A percentile compares a stretch with the other conserved stretches of the same genome.
These are phyloP conservation scores for Rubroboletus pulcherrimus DNA, from an alignment of 768 basidiomycete species.

Conservation along the genomic window DNA sequence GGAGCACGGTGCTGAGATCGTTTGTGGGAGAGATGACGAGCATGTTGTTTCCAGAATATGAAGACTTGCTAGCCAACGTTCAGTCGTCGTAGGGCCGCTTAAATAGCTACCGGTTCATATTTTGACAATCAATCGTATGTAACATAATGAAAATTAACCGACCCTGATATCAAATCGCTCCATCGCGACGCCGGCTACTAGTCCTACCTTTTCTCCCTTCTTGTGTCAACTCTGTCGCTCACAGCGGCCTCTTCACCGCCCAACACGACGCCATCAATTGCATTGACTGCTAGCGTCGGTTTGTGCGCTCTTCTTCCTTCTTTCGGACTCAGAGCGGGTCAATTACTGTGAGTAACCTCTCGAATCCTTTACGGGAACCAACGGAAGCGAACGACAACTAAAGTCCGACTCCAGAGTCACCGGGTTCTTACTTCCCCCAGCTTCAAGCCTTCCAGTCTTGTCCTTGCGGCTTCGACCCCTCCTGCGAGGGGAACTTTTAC, in stretches of 20 bases:
- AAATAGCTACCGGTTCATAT: not conserved
- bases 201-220: not conserved
- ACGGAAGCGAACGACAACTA: conserved; percentile 19
- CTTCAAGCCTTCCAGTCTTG: not conserved
- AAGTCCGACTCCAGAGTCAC: conserved; percentile 10
- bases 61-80: conserved; percentile 11
- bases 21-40: conserved; percentile 26
- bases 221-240: not conserved
- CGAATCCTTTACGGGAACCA: conserved; percentile 3
- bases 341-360: conserved; percentile 12
- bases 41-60: conserved; percentile 28
- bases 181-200: conserved; percentile 15
- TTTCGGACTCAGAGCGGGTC: not conserved
- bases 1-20: conserved; percentile 13
- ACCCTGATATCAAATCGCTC: not conserved
- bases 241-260: not conserved
- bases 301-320: not conserved
- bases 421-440: not conserved
- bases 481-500: conserved; percentile 20
- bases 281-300: conserved; percentile 5
- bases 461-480: conserved; percentile 12
- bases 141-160: not conserved
- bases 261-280: conserved; percentile 6
- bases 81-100: not conserved
- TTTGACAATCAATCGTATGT: not conserved